These are phyloP conservation scores for Nigrograna mackinnonii DNA, from an alignment of 2,329 filamentous ascomycete genomes.

Conservation along the genomic window DNA sequence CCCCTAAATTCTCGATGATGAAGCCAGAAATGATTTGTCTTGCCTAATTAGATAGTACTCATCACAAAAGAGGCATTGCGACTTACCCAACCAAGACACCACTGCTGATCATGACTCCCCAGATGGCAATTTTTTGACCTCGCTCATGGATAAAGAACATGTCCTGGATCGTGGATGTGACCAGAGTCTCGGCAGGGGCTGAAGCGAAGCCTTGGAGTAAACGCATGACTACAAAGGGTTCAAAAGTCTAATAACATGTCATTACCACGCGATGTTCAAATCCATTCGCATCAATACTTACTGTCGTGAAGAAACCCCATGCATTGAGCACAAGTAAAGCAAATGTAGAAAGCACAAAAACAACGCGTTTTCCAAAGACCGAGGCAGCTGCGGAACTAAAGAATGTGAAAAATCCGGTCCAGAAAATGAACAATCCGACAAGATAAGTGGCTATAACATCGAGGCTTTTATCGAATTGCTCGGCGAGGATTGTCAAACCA, in stretches of 20 bases:
- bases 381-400: conserved; percentile 46
- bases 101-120: conserved; percentile 39
- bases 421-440: conserved; percentile 41
- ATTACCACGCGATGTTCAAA: not conserved
- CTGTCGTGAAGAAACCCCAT: conserved; percentile 44
- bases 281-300: conserved; percentile 11
- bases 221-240: conserved; percentile 55
- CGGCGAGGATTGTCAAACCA: conserved; percentile 38
- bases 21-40: conserved; percentile 50
- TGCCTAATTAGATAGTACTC: not conserved
- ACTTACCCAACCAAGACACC: conserved; percentile 46
- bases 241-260: conserved; percentile 34
- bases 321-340: conserved; percentile 40
- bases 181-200: conserved; percentile 86
- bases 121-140: conserved; percentile 82
- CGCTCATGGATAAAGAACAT: conserved; percentile 87
- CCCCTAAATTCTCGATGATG: conserved; percentile 43
- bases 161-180: conserved; percentile 88
- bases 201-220: conserved; percentile 84
- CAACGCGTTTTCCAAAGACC: conserved; percentile 42
- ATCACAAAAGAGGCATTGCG: conserved; percentile 2
- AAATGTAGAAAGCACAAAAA: conserved; percentile 41
- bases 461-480: conserved; percentile 40
- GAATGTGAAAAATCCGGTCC: conserved; percentile 46
- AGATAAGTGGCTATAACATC: conserved; percentile 43